Evolutionary conservation across 75 land plant genomes (phyloP).

Genomic region (Picea glauca): DNA sequence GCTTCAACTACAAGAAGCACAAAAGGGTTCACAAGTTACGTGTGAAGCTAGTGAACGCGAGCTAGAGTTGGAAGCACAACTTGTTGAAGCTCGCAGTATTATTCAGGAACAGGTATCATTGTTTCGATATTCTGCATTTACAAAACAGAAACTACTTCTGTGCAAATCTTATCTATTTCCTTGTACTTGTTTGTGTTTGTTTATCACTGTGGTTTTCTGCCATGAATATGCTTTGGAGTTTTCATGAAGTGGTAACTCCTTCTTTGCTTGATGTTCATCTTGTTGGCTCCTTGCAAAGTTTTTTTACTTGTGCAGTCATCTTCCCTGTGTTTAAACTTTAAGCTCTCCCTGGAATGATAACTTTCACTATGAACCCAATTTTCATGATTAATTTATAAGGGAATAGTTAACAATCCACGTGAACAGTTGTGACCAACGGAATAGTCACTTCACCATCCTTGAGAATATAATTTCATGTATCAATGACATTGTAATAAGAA

Average conservation of each 20-base stretch:
- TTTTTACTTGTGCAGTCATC: background rate
- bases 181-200: background rate
- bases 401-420: too few species aligned
- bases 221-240: background rate
- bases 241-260: background rate
- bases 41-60: conserved; percentile 97
- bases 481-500: too few species aligned
- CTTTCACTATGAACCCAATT: background rate
- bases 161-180: background rate
- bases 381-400: too few species aligned
- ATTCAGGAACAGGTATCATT: conserved; percentile 90
- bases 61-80: conserved; percentile 97
- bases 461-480: background rate
- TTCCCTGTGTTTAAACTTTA: background rate
- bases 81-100: conserved; percentile 98
- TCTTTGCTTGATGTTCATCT: background rate
- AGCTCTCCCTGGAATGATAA: background rate
- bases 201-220: background rate
- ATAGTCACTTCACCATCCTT: background rate
- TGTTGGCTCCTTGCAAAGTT: background rate
- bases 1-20: conserved; percentile 89
- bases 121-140: background rate
- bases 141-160: background rate
- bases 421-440: background rate
- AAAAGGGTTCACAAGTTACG: conserved; percentile 70